Evolutionary conservation across 768 basidiomycete genomes (phyloP), one percentile per base, ranked within the genome.

Genomic region (Xerocomellus dryophilus): DNA sequence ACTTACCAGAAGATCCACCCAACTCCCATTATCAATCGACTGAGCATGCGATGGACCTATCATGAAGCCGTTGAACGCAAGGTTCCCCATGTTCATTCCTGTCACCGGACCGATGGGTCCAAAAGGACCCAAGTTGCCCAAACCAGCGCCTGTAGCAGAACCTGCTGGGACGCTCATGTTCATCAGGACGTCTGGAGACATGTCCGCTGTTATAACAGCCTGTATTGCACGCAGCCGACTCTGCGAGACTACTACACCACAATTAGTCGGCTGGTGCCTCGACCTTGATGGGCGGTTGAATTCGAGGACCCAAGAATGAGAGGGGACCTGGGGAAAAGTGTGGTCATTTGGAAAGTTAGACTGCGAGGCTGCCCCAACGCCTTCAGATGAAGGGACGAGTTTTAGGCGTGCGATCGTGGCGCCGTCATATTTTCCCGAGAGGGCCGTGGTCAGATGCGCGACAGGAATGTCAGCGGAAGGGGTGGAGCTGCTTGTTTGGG

Each of bases 151-250:
- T 23, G 51, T 27, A 21, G 62, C 39, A 25, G 66, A 43, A 29
- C 58, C 55, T 14, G 50, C 15, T 12, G 55, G 47, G 36, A 61
- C 57, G 12, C 40, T 46, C 56, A 69, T 65, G 48, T 56, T 54
- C 66, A 66, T 62, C 29, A 70, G 44, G 21, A 57, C 56, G 12
- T 69, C 66, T 36, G 66, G 17, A 11, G 60, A 60, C 43, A 59
- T 49, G 35, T 62, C 57, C 15, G 43, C 25, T 74, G 56, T 85
- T 66, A 36, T 79, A 78, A 63, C 85, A 80, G 39, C 86, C 59
- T 88, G 88, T 49, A 92, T 85, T 39, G 86, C 87, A 52, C 80
- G 78, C 81, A 91, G 81, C 43, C 86, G 78, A 18, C 79, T 78
- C 68, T 90, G 88, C 57, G 81, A 85, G 75, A 90, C 80, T 14